Evolutionary conservation across 1,139 yeast genomes (phyloP).

Genomic region (Pichiaceae sp.): DNA sequence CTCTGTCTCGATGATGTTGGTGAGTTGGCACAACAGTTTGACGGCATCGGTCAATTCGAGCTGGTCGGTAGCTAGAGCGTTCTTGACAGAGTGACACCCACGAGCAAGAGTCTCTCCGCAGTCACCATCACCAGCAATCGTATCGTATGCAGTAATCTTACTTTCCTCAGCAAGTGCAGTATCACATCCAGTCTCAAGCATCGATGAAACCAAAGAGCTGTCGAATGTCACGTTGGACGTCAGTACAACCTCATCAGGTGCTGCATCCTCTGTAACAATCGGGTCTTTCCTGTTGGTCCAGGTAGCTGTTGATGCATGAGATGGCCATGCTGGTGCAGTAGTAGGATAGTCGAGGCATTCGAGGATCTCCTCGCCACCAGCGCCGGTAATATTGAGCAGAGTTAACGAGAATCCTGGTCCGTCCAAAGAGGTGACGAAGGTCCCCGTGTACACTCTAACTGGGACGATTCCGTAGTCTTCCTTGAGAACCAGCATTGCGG

Average conservation of each 20-base stretch:
- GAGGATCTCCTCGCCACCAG: constrained; percentile 33
- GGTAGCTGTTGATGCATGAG: constrained; percentile 23
- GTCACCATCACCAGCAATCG: constrained; percentile 93
- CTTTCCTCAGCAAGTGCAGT: constrained; percentile 56
- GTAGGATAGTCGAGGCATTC: constrained; percentile 59
- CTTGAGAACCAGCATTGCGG: constrained; percentile 34
- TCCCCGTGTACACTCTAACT: constrained; percentile 57
- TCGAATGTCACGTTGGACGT: constrained; percentile 34
- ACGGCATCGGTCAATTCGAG: constrained; percentile 39
- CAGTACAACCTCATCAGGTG: constrained; percentile 15
- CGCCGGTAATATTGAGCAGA: constrained; percentile 54
- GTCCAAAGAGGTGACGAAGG: constrained; percentile 77
- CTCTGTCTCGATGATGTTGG: constrained; percentile 73
- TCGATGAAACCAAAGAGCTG: constrained; percentile 28
- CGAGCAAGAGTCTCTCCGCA: constrained; percentile 86
- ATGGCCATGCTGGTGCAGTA: constrained; percentile 77
- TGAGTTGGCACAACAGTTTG: constrained; percentile 49
- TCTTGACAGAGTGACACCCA: constrained; percentile 69
- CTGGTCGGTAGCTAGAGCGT: constrained; percentile 36
- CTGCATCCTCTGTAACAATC: constrained; percentile 26
- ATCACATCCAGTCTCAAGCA: constrained; percentile 42
- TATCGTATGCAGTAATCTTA: constrained; percentile 74
- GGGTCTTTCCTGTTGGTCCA: constrained; percentile 28
- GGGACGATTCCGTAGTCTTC: constrained; percentile 52
- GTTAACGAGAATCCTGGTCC: constrained; percentile 90